phyloP scores from a whole-genome alignment of 2,329 filamentous ascomycete species.

The Epichloe sp. region DNA sequence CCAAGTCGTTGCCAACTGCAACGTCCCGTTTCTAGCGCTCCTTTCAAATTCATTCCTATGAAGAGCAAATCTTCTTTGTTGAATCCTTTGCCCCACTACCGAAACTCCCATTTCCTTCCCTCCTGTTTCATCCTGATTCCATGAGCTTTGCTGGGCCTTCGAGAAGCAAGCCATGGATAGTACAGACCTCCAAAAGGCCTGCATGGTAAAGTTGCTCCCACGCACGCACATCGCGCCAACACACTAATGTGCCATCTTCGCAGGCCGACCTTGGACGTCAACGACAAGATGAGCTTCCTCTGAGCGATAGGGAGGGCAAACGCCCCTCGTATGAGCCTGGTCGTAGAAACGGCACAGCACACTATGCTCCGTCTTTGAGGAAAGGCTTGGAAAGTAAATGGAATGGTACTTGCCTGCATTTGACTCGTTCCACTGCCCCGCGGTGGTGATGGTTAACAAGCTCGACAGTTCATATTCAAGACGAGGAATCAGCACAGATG shows the following conservation, averaged over 20 bases:
- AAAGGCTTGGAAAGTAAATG: constrained; percentile 8
- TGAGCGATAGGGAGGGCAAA: constrained; percentile 7
- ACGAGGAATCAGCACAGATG: constrained; percentile 13
- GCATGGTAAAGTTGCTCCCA: constrained; percentile 2
- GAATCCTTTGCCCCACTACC: too few relatives aligned
- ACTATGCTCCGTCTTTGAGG: constrained; percentile 7
- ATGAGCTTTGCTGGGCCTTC: constrained; percentile 4
- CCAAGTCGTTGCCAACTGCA: background rate
- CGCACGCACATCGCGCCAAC: background rate
- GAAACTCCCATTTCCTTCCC: too few relatives aligned
- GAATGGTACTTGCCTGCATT: constrained; percentile 7
- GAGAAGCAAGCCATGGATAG: background rate
- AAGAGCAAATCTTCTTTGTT: too few relatives aligned
- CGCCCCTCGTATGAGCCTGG: constrained; percentile 8
- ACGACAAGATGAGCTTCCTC: constrained; percentile 12
- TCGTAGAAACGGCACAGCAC: constrained; percentile 3
- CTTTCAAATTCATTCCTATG: too few relatives aligned
- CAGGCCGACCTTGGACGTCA: constrained; percentile 13
- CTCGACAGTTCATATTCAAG: constrained; percentile 8
- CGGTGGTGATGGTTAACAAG: background rate
- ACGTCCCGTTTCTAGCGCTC: background rate
- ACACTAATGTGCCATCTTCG: background rate
- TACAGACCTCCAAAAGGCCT: background rate
- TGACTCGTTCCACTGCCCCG: background rate
- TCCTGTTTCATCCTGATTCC: too few relatives aligned